Conservation (phyloP, 2,329 filamentous ascomycete species). For the Orbilia brochopaga region DNA sequence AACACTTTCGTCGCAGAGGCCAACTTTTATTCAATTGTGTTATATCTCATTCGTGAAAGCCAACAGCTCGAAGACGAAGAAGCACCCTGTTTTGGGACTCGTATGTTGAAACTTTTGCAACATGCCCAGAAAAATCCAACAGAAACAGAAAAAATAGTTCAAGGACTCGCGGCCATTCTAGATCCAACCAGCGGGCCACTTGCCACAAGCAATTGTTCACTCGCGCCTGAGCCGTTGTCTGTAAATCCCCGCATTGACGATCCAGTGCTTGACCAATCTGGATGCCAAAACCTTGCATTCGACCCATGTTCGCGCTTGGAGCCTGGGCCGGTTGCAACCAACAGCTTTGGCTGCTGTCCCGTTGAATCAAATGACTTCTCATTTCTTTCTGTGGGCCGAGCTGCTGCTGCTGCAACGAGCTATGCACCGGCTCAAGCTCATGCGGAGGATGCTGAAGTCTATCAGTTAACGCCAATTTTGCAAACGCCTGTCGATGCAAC, state of each 20-base stretch:
- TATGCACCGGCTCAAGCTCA: constrained; percentile 23
- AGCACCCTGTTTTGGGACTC: constrained; percentile 46
- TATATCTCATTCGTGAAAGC: constrained; percentile 34
- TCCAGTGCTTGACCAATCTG: constrained; percentile 16
- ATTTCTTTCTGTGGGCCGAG: background rate
- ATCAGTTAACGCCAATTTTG: constrained; percentile 37
- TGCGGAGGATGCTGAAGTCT: constrained; percentile 17
- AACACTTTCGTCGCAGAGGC: constrained; percentile 24
- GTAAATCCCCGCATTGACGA: constrained; percentile 17
- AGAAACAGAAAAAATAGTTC: constrained; percentile 40
- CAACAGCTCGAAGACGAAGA: constrained; percentile 46
- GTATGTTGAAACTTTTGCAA: constrained; percentile 45
- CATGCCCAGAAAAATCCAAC: constrained; percentile 45
- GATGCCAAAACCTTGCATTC: constrained; percentile 18
- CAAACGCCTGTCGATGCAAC: constrained; percentile 16
- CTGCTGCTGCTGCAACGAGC: constrained; percentile 28
- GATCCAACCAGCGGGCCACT: constrained; percentile 24
- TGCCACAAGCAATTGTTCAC: constrained; percentile 14
- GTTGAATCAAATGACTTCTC: constrained; percentile 26
- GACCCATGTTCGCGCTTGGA: constrained; percentile 13
- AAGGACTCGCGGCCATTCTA: constrained; percentile 38
- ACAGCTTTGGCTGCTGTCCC: constrained; percentile 6
- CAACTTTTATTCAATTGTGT: constrained; percentile 37
- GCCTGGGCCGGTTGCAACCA: constrained; percentile 12
- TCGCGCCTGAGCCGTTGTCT: constrained; percentile 17